Conservation (phyloP, 2,329 filamentous ascomycete genomes). For the Blastomyces gilchristii region DNA sequence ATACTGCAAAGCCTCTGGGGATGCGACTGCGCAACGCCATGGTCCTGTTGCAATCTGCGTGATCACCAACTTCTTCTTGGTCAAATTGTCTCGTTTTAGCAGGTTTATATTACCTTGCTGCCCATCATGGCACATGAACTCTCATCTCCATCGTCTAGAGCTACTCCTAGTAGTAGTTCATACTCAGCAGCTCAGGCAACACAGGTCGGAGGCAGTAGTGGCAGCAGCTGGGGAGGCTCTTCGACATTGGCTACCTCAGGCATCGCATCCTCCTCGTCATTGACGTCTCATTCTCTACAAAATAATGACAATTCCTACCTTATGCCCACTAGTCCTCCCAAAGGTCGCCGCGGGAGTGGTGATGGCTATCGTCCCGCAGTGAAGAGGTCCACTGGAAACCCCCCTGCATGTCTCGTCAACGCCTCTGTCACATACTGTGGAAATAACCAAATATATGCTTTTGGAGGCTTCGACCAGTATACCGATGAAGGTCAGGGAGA, state of each 20-base stretch:
- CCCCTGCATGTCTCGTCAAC: slow-evolving; percentile 91
- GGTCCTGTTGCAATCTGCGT: background rate
- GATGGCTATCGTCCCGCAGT: slow-evolving; percentile 80
- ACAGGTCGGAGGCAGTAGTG: slow-evolving; percentile 1
- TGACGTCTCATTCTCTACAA: slow-evolving; percentile 30
- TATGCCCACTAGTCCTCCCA: slow-evolving; percentile 76
- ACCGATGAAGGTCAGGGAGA: slow-evolving; percentile 65
- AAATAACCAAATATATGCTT: slow-evolving; percentile 94
- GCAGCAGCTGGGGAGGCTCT: slow-evolving; percentile 6
- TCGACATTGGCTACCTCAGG: slow-evolving; percentile 1
- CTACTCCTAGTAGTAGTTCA: slow-evolving; percentile 2
- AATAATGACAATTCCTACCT: slow-evolving; percentile 66
- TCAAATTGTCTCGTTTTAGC: background rate
- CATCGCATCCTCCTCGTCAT: slow-evolving; percentile 8
- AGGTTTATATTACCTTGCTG: background rate
- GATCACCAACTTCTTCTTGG: background rate
- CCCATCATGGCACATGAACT: slow-evolving; percentile 3
- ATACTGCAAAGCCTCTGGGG: background rate
- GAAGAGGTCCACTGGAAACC: slow-evolving; percentile 64
- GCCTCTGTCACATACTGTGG: slow-evolving; percentile 98
- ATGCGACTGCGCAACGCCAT: background rate
- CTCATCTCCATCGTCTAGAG: background rate
- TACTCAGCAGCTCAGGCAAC: background rate
- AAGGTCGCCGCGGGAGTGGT: slow-evolving; percentile 48
- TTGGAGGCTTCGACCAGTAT: slow-evolving; percentile 97